Percentiles rank a stretch among this genome's conserved stretches.
These are phyloP conservation scores for Chrysosporium keratinophilum DNA, from an alignment of 2,329 filamentous ascomycete species.

Conservation along the genomic window DNA sequence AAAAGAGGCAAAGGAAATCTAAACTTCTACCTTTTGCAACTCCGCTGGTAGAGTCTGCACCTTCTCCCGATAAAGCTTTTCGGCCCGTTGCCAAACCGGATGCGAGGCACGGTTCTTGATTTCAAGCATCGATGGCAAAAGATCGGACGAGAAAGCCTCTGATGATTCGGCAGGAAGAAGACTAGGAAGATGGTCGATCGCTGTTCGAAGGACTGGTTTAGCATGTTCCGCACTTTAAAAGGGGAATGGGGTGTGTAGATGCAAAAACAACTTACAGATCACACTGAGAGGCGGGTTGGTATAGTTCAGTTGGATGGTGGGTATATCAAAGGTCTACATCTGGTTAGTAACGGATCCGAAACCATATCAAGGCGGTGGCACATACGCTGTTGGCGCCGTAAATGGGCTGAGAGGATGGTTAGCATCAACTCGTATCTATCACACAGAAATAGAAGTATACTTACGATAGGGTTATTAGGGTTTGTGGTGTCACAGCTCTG, in stretches of 20 bases:
- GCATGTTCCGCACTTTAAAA: not conserved
- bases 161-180: constrained; percentile 77
- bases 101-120: constrained; percentile 64
- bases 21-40: constrained; percentile 16
- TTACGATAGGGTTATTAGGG: constrained; percentile 38
- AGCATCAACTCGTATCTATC: not conserved
- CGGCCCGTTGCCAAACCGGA: constrained; percentile 70
- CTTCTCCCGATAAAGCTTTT: constrained; percentile 77
- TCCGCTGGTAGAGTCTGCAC: constrained; percentile 55
- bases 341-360: constrained; percentile 2
- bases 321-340: constrained; percentile 61
- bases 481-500: constrained; percentile 34
- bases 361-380: not conserved
- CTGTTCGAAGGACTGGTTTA: constrained; percentile 1
- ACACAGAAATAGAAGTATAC: constrained; percentile 1
- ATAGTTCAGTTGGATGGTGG: constrained; percentile 65
- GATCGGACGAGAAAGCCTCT: constrained; percentile 68
- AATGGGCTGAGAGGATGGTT: constrained; percentile 45
- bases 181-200: constrained; percentile 71
- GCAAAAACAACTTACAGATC: constrained; percentile 46
- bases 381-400: constrained; percentile 62
- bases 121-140: constrained; percentile 66
- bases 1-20: not conserved
- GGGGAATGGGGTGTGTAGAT: not conserved
- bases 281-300: constrained; percentile 57